A percentile compares a stretch with the other conserved stretches of the same genome.
Evolutionary conservation across 305 asterid genomes (phyloP).

Genomic region (Fraxinus baroniana): DNA sequence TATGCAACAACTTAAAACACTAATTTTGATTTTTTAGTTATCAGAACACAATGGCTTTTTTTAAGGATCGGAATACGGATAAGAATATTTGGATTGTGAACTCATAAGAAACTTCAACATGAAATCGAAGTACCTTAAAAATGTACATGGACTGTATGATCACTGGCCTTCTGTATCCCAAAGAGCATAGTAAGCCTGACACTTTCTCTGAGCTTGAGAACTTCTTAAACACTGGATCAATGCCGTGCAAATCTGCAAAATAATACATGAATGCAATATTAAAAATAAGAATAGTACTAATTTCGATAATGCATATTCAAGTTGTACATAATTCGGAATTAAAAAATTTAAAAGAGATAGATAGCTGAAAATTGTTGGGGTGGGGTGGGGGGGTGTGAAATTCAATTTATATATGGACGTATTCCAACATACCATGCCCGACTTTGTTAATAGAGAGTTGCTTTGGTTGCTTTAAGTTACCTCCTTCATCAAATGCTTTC

Average conservation of each 20-base stretch:
- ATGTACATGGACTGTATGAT: slow-evolving; percentile 93
- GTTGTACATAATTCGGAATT: background rate
- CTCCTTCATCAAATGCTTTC: slow-evolving; percentile 84
- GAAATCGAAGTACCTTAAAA: slow-evolving; percentile 60
- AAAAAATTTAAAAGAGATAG: background rate
- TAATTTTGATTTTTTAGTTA: background rate
- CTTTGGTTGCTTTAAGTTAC: slow-evolving; percentile 83
- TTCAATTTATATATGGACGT: background rate
- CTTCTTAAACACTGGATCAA: slow-evolving; percentile 63
- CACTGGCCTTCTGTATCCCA: slow-evolving; percentile 68
- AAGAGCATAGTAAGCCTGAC: slow-evolving; percentile 50
- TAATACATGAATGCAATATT: background rate
- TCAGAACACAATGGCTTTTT: background rate
- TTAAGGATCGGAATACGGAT: background rate
- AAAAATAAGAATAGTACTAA: too few relatives aligned
- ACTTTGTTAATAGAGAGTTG: slow-evolving; percentile 89
- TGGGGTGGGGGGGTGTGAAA: background rate
- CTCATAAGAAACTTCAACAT: background rate
- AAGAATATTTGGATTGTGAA: background rate
- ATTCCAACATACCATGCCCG: slow-evolving; percentile 72
- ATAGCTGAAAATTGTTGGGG: background rate
- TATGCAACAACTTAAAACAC: background rate
- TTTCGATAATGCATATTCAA: background rate
- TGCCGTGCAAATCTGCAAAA: slow-evolving; percentile 71
- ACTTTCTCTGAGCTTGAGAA: slow-evolving; percentile 60